phyloP scores from a whole-genome alignment of 169 alveolate species.

The Eimeria praecox region DNA sequence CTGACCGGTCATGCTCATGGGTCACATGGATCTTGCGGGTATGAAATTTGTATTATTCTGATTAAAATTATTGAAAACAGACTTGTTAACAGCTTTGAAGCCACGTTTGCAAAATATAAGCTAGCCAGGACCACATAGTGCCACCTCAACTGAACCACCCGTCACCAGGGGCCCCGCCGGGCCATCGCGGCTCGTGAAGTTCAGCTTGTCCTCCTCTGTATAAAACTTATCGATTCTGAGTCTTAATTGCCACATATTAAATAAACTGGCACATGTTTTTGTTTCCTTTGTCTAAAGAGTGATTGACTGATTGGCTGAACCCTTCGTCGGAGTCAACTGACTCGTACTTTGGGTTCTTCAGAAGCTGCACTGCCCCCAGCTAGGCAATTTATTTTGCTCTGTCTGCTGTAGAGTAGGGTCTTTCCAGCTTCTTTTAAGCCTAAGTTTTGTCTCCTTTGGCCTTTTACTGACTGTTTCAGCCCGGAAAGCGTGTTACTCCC shows the following conservation, averaged over 20 bases:
- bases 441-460: neutral
- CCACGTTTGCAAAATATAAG: neutral
- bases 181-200: neutral
- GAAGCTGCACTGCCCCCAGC: neutral
- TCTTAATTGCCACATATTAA: neutral
- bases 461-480: neutral
- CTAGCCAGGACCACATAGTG: neutral
- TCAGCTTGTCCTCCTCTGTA: neutral
- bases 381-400: neutral
- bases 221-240: neutral
- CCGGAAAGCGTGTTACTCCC: neutral
- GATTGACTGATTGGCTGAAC: neutral
- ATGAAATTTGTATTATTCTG: neutral
- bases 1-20: neutral
- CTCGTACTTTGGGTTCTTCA: neutral
- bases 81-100: neutral
- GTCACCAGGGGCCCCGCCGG: neutral
- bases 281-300: neutral
- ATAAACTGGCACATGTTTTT: neutral
- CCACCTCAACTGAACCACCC: conserved; percentile 16
- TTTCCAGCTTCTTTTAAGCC: neutral
- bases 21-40: neutral
- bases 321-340: neutral
- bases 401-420: neutral
- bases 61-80: neutral